Conservation (phyloP, 2,329 filamentous ascomycete species). For the Cadophora gregata region DNA sequence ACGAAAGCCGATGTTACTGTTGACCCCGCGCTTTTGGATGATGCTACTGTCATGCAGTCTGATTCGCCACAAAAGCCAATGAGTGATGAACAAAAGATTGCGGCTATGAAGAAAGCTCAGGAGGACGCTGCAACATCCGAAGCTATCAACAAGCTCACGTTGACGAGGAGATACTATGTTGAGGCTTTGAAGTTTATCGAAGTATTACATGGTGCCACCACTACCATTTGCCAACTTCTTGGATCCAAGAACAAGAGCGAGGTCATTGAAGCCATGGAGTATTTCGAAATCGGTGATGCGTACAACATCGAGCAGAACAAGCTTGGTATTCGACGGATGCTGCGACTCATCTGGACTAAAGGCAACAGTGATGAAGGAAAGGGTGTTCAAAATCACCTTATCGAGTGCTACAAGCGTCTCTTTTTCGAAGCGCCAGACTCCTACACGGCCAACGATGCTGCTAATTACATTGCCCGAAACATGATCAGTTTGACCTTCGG, state of each 20-base stretch:
- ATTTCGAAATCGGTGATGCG: conserved; percentile 92
- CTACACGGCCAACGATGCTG: conserved; percentile 86
- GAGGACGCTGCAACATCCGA: conserved; percentile 90
- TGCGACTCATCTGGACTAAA: conserved; percentile 98
- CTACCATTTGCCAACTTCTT: conserved; percentile 82
- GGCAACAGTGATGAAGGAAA: conserved; percentile 99
- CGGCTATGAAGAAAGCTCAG: conserved; percentile 77
- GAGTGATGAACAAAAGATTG: conserved; percentile 79
- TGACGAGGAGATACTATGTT: conserved; percentile 89
- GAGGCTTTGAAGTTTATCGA: conserved; percentile 95
- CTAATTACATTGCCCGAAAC: conserved; percentile 94
- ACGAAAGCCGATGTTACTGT: conserved; percentile 66
- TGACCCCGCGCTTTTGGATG: conserved; percentile 81
- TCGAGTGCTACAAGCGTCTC: conserved; percentile 93
- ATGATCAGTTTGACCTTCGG: conserved; percentile 99
- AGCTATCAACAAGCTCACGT: conserved; percentile 82
- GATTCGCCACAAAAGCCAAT: conserved; percentile 72
- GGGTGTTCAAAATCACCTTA: conserved; percentile 93
- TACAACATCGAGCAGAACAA: conserved; percentile 97
- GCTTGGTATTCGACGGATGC: conserved; percentile 90
- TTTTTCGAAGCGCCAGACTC: conserved; percentile 95
- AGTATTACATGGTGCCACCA: conserved; percentile 82
- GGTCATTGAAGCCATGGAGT: conserved; percentile 98
- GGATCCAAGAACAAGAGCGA: conserved; percentile 98
- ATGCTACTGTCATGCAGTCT: conserved; percentile 79